Conservation (phyloP, 371 early-diverging fungal genomes). For the Gilbertella persicaria region DNA sequence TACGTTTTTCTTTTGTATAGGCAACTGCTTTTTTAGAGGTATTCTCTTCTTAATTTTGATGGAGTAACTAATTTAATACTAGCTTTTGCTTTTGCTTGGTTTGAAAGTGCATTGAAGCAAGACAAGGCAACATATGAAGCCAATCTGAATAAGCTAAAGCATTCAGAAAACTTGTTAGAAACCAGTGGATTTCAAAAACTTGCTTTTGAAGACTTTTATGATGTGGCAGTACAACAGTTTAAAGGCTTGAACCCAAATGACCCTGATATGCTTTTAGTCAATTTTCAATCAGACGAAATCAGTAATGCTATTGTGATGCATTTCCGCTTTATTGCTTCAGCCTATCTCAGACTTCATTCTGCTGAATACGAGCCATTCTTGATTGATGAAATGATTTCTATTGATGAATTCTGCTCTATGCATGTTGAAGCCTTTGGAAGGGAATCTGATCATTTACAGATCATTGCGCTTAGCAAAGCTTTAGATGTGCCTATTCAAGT, state of each 20-base stretch:
- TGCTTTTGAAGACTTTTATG: constrained; percentile 68
- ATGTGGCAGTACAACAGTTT: constrained; percentile 51
- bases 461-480: constrained; percentile 65
- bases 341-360: constrained; percentile 62
- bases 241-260: constrained; percentile 36
- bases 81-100: constrained; percentile 75
- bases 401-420: constrained; percentile 65
- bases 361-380: constrained; percentile 72
- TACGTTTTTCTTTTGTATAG: constrained; percentile 22
- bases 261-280: constrained; percentile 49
- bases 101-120: constrained; percentile 51
- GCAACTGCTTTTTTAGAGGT: constrained; percentile 77
- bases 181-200: constrained; percentile 57
- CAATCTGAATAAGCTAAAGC: constrained; percentile 43
- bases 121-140: constrained; percentile 27
- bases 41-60: constrained; percentile 8
- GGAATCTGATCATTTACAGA: constrained; percentile 72
- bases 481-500: constrained; percentile 61
- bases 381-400: constrained; percentile 58
- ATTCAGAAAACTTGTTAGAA: constrained; percentile 51
- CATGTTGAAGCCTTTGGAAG: constrained; percentile 74
- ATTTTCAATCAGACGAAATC: constrained; percentile 63
- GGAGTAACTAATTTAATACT: background rate
- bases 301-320: constrained; percentile 73
- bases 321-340: constrained; percentile 67